Evolutionary conservation across 805 yeast species (phyloP), one percentile per base, ranked within the genome.

Genomic region (Saccharomyces paradoxus): DNA sequence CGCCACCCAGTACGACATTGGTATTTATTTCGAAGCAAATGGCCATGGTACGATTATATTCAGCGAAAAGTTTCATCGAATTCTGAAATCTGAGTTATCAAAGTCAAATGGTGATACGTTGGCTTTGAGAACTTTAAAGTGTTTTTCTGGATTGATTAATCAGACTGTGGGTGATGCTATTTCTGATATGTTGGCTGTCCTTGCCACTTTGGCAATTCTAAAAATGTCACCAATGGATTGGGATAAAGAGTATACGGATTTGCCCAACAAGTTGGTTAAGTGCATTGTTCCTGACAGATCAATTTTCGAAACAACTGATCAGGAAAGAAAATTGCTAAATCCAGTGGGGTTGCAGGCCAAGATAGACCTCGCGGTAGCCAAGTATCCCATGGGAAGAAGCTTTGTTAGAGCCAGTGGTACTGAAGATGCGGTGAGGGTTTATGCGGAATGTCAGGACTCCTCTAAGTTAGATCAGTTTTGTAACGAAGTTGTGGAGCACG

Each of bases 111-210:
- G 81, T 1, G 55, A 66, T 0, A 65, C 75, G 8, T 77, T 76
- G 4, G 80, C 87, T 0, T 71, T 85, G 31, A 67, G 74, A 54
- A 76, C 86, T 1, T 74, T 94, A 58, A 72, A 77, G 55, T 74
- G 81, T 14, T 78, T 92, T 55, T 79, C 86, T 31, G 78, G 81
- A 55, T 74, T 94, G 58, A 89, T 94, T 67, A 94, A 94, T 70
- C 98, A 94, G 70, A 86, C 98, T 1, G 98, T 94, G n/a, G 99
- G 99, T 30, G 99, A 94, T 69, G 96, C 99, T 10, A 85, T 94
- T 51, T 82, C 96, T n/a, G 99, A 94, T 69, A 74, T 94, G 70
- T 72, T 94, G 55, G 82, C 87, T 4, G 91, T 94, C 0, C 71
- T 91, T 53, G 78, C 83, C 1, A 82, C 90, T 8, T 69, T 86